Conservation (phyloP, 192 early-diverging fungal species). For the Coemansia sp. region DNA sequence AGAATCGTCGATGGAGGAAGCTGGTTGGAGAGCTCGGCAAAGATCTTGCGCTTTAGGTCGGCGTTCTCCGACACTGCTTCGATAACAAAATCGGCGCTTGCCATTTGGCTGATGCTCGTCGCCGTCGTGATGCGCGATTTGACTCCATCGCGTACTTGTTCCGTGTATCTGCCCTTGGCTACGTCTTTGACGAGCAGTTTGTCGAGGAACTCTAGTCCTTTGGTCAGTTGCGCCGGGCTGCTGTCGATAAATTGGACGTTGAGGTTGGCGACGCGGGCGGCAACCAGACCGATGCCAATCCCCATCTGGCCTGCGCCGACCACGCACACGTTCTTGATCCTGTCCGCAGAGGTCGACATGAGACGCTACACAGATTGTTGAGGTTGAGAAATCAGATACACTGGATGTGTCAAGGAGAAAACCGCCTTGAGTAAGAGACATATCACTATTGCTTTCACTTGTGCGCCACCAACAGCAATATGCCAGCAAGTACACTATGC, state of each 20-base stretch:
- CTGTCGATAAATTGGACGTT: slow-evolving; percentile 81
- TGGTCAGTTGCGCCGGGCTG: slow-evolving; percentile 71
- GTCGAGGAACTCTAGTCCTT: slow-evolving; percentile 81
- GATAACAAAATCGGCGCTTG: slow-evolving; percentile 80
- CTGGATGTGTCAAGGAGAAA: neutral
- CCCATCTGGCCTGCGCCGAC: slow-evolving; percentile 98
- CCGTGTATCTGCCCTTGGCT: slow-evolving; percentile 81
- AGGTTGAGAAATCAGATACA: neutral
- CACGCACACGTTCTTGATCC: slow-evolving; percentile 66
- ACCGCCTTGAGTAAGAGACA: neutral
- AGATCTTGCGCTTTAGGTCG: slow-evolving; percentile 78
- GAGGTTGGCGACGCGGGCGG: slow-evolving; percentile 77
- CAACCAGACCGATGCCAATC: slow-evolving; percentile 86
- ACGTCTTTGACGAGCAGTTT: slow-evolving; percentile 87
- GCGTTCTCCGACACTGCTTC: slow-evolving; percentile 91
- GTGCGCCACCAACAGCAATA: neutral
- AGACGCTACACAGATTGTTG: slow-evolving; percentile 15
- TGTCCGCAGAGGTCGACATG: slow-evolving; percentile 26
- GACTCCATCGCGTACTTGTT: slow-evolving; percentile 66
- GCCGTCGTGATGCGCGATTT: slow-evolving; percentile 65
- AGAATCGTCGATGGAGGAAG: slow-evolving; percentile 75
- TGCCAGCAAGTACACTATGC: neutral
- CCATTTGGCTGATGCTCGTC: slow-evolving; percentile 61
- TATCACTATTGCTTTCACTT: neutral
- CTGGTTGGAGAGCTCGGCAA: slow-evolving; percentile 69